A percentile compares a stretch with the other conserved stretches of the same genome.
Evolutionary conservation across 169 alveolate species (phyloP).

Genomic region (Cytauxzoon felis): DNA sequence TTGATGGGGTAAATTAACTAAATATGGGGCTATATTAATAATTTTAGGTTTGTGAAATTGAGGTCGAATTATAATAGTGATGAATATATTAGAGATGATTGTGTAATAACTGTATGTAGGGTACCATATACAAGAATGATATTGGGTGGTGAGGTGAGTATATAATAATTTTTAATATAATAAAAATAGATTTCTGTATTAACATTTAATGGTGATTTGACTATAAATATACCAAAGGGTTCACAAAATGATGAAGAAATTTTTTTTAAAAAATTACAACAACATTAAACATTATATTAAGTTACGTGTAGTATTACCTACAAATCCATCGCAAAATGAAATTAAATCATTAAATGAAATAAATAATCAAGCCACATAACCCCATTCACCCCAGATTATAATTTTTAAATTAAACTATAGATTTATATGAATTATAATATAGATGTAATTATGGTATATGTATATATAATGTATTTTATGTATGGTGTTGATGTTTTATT

Average conservation of each 20-base stretch:
- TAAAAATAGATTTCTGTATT: slow-evolving; percentile 17
- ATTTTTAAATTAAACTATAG: too few relatives aligned
- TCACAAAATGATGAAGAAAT: slow-evolving; percentile 56
- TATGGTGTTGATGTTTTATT: too few relatives aligned
- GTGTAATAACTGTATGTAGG: slow-evolving; percentile 7
- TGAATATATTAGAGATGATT: slow-evolving; percentile 26
- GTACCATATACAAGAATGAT: slow-evolving; percentile 34
- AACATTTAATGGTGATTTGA: slow-evolving; percentile 37
- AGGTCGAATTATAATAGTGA: background rate
- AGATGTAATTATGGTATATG: too few relatives aligned
- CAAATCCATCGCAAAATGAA: slow-evolving; percentile 29
- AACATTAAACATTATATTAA: slow-evolving; percentile 31
- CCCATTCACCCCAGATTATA: too few relatives aligned
- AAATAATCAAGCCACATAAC: too few relatives aligned
- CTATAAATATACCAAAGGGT: slow-evolving; percentile 20
- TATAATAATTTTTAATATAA: background rate
- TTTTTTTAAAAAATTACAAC: slow-evolving; percentile 26
- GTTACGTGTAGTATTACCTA: slow-evolving; percentile 25
- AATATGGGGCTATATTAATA: too few relatives aligned
- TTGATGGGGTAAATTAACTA: background rate
- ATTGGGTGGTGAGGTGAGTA: slow-evolving; percentile 45
- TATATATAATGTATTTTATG: too few relatives aligned
- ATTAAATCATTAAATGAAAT: slow-evolving; percentile 16
- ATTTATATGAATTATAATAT: too few relatives aligned
- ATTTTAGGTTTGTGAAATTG: slow-evolving; percentile 26